Evolutionary conservation across 805 yeast species (phyloP).

Genomic region (Candida pseudofarinosa): DNA sequence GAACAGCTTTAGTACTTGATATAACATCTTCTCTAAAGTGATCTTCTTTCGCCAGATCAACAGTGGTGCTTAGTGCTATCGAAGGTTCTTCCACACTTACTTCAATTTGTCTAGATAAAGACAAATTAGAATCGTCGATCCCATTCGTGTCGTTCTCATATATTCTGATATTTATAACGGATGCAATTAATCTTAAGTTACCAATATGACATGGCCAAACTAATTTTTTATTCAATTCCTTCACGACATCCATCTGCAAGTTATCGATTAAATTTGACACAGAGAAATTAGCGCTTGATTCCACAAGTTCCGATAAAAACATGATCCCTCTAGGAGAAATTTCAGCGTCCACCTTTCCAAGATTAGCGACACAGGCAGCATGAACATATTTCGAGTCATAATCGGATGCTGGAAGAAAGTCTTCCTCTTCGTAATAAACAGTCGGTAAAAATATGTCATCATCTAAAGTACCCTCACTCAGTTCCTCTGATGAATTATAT

Average conservation of each 20-base stretch:
- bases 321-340: slow-evolving; percentile 44
- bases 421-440: slow-evolving; percentile 23
- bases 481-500: not conserved
- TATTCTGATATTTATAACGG: slow-evolving; percentile 37
- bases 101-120: slow-evolving; percentile 18
- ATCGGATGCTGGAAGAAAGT: slow-evolving; percentile 26
- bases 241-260: slow-evolving; percentile 58
- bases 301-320: slow-evolving; percentile 33
- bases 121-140: slow-evolving; percentile 26
- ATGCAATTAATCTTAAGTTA: slow-evolving; percentile 47
- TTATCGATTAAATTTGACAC: slow-evolving; percentile 55
- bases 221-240: slow-evolving; percentile 34
- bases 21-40: slow-evolving; percentile 6
- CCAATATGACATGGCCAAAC: slow-evolving; percentile 28
- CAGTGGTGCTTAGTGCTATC: slow-evolving; percentile 23
- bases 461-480: not conserved
- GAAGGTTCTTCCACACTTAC: slow-evolving; percentile 34
- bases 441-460: slow-evolving; percentile 16
- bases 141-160: slow-evolving; percentile 25
- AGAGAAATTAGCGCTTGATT: slow-evolving; percentile 31
- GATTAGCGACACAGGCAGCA: slow-evolving; percentile 50
- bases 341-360: slow-evolving; percentile 48
- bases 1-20: slow-evolving; percentile 26
- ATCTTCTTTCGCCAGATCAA: slow-evolving; percentile 2
- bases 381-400: slow-evolving; percentile 43